Base-by-base conservation (phyloP, 345 rosid genomes). In the Streptanthus diversifolius region DNA sequence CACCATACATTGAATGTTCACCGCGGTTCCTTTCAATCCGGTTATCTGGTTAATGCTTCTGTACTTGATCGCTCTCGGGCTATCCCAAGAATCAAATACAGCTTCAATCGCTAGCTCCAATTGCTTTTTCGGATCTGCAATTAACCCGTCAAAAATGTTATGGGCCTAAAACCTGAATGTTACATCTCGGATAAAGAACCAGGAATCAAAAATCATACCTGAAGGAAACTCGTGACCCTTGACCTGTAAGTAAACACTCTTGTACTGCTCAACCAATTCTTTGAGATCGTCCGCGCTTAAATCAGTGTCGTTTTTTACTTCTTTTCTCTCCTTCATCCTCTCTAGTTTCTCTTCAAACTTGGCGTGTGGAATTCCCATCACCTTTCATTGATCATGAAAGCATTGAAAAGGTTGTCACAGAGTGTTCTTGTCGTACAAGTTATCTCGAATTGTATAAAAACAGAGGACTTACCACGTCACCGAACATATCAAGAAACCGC, bases 401-500 rank as follows among this genome's bases (percentile, higher is more conserved):
- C 43, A 62, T 3, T 29, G 12, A 40, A 33, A 47, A 30, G 15
- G 6, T 8, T 12, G 8, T 64, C 21, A 49, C 22, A 10, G 29
- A 18, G 5, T 1, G 64, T 55, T 57, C 68, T 71, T 71, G 41
- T 32, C 0, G 11, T 1, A 4, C 22, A 65, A 47, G 71, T 39
- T 47, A 77, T 13, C 21, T 48, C 0, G 1, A 21, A 22, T 8
- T 7, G 17, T 29, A 15, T 10, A n/a, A 30, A 19, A 21, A 48
- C 56, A 70, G 64, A 77, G 59, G 66, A 87, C 97, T 84, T 82
- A 93, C 97, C 68, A 93, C 98, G 63, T 79, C 78, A 55, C 97
- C 98, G 70, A 88, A 93, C 98, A 91, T 93, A 76, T 91, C 97
- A 14, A 93, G 86, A 80, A 93, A 93, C 43, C 98, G 96, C 51